Evolutionary conservation across 1,284 basidiomycete species (phyloP).

Genomic region (Trametes sp.): DNA sequence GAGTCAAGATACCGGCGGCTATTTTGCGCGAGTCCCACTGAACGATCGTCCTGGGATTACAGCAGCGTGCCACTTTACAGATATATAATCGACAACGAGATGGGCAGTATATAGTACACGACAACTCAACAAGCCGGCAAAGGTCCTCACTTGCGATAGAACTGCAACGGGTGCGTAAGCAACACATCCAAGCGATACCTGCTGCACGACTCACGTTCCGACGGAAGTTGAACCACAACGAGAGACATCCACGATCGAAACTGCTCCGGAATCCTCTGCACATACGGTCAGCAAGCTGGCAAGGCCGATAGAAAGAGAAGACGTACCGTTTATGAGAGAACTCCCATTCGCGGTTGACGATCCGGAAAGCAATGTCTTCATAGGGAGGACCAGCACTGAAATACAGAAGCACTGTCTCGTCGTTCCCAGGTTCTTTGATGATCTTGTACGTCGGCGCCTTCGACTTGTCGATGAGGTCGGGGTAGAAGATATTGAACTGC

Average conservation of each 20-base stretch:
- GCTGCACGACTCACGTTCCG: constrained; percentile 71
- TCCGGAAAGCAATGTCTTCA: constrained; percentile 98
- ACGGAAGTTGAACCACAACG: constrained; percentile 88
- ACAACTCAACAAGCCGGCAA: not conserved
- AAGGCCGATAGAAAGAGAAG: not conserved
- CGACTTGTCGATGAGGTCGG: constrained; percentile 95
- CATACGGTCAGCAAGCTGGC: constrained; percentile 17
- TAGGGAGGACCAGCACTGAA: constrained; percentile 98
- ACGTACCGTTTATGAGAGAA: constrained; percentile 92
- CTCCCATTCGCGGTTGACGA: constrained; percentile 98
- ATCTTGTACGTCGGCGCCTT: constrained; percentile 97
- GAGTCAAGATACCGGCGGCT: constrained; percentile 20
- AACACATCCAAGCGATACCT: constrained; percentile 2
- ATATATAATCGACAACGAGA: not conserved
- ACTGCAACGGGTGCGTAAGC: constrained; percentile 51
- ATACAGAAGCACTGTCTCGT: constrained; percentile 92
- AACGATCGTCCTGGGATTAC: too few relatives aligned
- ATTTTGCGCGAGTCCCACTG: not conserved
- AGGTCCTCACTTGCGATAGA: constrained; percentile 66
- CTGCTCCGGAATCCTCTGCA: constrained; percentile 83
- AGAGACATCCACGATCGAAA: constrained; percentile 86
- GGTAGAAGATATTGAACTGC: constrained; percentile 94
- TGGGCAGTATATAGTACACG: not conserved
- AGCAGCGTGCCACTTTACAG: not conserved
- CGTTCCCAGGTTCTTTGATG: constrained; percentile 89